Evolutionary conservation across 225 moss, liverwort and hornwort genomes (phyloP), one percentile per base, ranked within the genome.

Genomic region (Antitrichia curtipendula): DNA sequence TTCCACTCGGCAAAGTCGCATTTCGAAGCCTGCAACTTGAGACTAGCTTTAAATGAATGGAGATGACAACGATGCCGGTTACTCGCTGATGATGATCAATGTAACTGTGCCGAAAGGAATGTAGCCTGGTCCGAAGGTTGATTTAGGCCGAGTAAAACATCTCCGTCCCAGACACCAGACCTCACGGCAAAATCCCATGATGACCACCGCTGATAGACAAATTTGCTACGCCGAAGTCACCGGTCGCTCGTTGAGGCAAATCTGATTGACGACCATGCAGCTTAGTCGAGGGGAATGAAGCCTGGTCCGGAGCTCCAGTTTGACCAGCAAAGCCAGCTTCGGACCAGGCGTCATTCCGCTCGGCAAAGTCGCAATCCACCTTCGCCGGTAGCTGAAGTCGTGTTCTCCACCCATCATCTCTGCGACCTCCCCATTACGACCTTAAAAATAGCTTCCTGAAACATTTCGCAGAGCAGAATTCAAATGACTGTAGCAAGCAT

Each of bases 241-340:
- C 12, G 12, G 45, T 62, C 10, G 25, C 41, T 64, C 20, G 17
- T 13, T 41, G 2, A 52, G 25, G 2, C 13, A 4, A 52, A 12
- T 7, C 38, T 8, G 6, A 0, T 6, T 1, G 27, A 65, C 14
- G 20, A 65, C 9, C 47, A 60, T 86, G 88, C 80, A 80, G 70
- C 88, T 75, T 11, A 21, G 83, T 11, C 89, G 60, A 88, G 84
- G 91, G 90, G 90, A 90, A 91, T 90, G 88, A 90, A 88, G 88
- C 90, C 90, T 88, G 90, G 91, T 91, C 89, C 91, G 91, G 75
- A 89, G 91, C 91, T 73, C 23, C 75, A 86, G 57, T 83, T 68
- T 3, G 40, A 28, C 73, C 6, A 40, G 80, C 68, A 68, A 83
- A 69, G 36, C 38, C 18, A 78, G 85, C 90, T 84, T 89, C 89